Evolutionary conservation across 495 filamentous ascomycete species (phyloP), one percentile per base, ranked within the genome.

Genomic region (Aspergillus asperescens): DNA sequence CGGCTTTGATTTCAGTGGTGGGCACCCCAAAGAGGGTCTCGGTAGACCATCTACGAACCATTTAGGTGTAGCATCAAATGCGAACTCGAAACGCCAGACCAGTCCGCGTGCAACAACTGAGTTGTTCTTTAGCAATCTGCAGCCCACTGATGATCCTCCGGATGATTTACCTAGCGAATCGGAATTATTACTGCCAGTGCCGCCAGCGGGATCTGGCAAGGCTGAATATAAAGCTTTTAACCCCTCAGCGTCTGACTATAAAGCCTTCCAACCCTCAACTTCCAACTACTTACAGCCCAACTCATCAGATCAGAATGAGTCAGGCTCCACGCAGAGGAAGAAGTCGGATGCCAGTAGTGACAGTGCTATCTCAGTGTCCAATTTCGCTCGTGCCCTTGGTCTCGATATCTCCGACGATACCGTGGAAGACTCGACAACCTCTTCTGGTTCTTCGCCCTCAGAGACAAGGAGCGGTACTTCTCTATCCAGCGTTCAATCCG

Each of bases 391-490:
- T 4, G 69, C 69, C 1, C 52, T 76, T 8, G 73, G 71, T 13
- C 50, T 76, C 2, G 73, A 76, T 10, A 56, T 63, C 9, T 46
- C 61, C 0, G 58, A 65, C 6, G 59, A 63, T 5, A 81, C 81
- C 47, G 73, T 79, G 0, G 82, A 84, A 0, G 78, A 82, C 54
- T 93, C 87, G 1, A 77, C 77, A 20, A 79, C 79, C 2, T 90
- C 87, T 5, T 84, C 82, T 34, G 80, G 77, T n/a, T 90, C 86
- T 6, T 77, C 73, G 1, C 80, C 73, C 19, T 88, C 85, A 16
- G 77, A 81, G 7, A 72, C 71, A 0, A 81, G 82, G 50, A 85
- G 83, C 64, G 76, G 82, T 2, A 91, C 86, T 59, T 89, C 88
- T 3, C 76, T 81, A 47, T 89, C 88, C 4, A 94, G 74, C 40